Conservation (phyloP, 2,329 filamentous ascomycete genomes). For the Didymella keratinophila region DNA sequence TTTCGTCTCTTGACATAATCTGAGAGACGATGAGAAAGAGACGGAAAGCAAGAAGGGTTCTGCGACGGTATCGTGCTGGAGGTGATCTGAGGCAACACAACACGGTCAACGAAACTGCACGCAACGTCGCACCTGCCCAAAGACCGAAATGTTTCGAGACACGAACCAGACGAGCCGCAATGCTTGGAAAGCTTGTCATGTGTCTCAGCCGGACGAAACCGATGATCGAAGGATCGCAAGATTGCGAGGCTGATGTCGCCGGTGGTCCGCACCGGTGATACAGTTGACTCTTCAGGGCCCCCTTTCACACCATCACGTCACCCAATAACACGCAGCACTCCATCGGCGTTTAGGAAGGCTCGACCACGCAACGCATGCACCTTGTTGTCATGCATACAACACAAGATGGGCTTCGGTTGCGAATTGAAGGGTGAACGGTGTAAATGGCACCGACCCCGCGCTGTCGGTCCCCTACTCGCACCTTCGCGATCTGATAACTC, state of each 20-base stretch:
- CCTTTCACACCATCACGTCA: background rate
- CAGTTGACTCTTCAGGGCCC: background rate
- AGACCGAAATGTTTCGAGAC: background rate
- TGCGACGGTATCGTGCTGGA: background rate
- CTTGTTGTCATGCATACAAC: constrained; percentile 3
- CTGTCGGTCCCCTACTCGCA: background rate
- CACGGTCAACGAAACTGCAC: background rate
- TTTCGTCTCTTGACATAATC: background rate
- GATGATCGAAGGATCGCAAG: background rate
- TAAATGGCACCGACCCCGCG: background rate
- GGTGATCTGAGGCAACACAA: background rate
- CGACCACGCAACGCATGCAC: background rate
- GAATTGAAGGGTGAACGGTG: background rate
- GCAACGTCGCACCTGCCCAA: background rate
- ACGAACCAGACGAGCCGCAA: background rate
- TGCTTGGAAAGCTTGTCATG: background rate
- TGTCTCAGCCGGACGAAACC: background rate
- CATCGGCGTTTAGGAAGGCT: constrained; percentile 3
- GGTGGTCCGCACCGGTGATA: constrained; percentile 10
- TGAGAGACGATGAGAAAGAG: background rate
- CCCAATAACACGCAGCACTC: background rate
- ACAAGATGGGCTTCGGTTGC: background rate
- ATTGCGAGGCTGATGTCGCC: background rate
- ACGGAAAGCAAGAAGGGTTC: background rate
- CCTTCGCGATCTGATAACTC: constrained; percentile 25